Percentiles rank a stretch among this genome's conserved stretches.
Evolutionary conservation across 2,329 filamentous ascomycete species (phyloP).

Genomic region (Alternaria panax): DNA sequence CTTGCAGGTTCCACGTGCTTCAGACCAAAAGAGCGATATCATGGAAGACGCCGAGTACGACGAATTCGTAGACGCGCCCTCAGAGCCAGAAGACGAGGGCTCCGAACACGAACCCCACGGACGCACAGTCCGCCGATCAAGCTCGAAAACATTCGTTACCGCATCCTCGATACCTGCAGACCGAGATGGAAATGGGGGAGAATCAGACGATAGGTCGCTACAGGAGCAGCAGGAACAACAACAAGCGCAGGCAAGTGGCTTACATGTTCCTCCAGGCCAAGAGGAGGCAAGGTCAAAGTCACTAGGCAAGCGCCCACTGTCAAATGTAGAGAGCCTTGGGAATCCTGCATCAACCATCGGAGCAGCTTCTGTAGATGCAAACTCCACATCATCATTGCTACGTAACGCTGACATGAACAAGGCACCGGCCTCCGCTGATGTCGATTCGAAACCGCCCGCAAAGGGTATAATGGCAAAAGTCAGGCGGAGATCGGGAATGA

Average conservation of each 20-base stretch:
- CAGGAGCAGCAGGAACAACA: slow-evolving; percentile 22
- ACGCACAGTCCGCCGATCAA: slow-evolving; percentile 31
- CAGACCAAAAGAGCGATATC: slow-evolving; percentile 33
- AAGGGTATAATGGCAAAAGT: slow-evolving; percentile 41
- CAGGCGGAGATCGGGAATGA: slow-evolving; percentile 37
- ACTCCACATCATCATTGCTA: slow-evolving; percentile 49
- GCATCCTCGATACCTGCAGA: slow-evolving; percentile 35
- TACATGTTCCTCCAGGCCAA: slow-evolving; percentile 36
- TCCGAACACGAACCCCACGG: slow-evolving; percentile 22
- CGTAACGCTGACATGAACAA: slow-evolving; percentile 47
- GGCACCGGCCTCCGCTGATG: slow-evolving; percentile 29
- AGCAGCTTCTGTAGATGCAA: slow-evolving; percentile 44
- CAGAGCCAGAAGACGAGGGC: slow-evolving; percentile 41
- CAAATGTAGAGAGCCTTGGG: slow-evolving; percentile 39
- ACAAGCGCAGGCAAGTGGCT: slow-evolving; percentile 40
- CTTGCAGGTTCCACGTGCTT: slow-evolving; percentile 40
- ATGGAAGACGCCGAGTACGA: slow-evolving; percentile 7
- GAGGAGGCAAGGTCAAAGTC: slow-evolving; percentile 25
- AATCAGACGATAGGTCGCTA: slow-evolving; percentile 9
- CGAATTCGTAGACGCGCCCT: slow-evolving; percentile 38
- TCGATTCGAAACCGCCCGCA: slow-evolving; percentile 26
- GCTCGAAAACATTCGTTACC: slow-evolving; percentile 44
- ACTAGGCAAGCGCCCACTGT: slow-evolving; percentile 39
- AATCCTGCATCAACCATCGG: slow-evolving; percentile 33
- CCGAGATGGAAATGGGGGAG: slow-evolving; percentile 7